Base-by-base conservation (phyloP, 371 early-diverging fungal species). In the Mortierella sp. region DNA sequence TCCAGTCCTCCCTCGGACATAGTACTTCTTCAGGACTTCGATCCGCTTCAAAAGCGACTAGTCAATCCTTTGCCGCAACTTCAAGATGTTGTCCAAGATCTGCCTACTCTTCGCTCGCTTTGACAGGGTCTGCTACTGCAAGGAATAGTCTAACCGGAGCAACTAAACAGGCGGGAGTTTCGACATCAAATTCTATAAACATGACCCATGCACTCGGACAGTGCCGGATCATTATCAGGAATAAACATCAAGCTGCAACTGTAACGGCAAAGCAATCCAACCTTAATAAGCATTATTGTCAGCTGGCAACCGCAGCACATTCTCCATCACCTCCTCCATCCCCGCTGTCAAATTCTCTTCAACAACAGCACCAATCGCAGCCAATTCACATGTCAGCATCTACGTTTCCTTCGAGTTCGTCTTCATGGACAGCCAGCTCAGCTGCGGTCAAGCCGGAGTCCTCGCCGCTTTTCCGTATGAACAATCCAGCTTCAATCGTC, bases 401-500 rank as follows among this genome's bases (percentile, higher is more conserved):
- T 47, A 17, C 75, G 10, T 56, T 49, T 26, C 62, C 60, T 23
- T 47, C 70, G n/a, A 42, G 42, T 60, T 29, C 58, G 23, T n/a
- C 45, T 13, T n/a, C n/a, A n/a, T 22, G 49, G 13, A 23, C 13
- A 35, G n/a, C 53, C 34, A 55, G 57, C 49, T 15, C 61, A 28
- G 43, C 61, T n/a, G 19, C 73, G 7, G 15, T 49, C 17, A 35
- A 68, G 1, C 68, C 76, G n/a, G 66, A 71, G 49, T 34, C 71
- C 0, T 71, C 76, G n/a, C 71, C 72, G 2, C 67, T 64, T 45
- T 71, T 68, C 56, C 43, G 65, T 54, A 75, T 75, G 75, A 75
- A 75, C 56, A 75, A 75, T 54, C 75, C 75, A 35, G 75, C 75
- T 7, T 75, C 75, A 3, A 75, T 75, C 15, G 71, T 72, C 45